Base-by-base conservation (phyloP, 2,329 filamentous ascomycete species). In the Colletotrichum horii region DNA sequence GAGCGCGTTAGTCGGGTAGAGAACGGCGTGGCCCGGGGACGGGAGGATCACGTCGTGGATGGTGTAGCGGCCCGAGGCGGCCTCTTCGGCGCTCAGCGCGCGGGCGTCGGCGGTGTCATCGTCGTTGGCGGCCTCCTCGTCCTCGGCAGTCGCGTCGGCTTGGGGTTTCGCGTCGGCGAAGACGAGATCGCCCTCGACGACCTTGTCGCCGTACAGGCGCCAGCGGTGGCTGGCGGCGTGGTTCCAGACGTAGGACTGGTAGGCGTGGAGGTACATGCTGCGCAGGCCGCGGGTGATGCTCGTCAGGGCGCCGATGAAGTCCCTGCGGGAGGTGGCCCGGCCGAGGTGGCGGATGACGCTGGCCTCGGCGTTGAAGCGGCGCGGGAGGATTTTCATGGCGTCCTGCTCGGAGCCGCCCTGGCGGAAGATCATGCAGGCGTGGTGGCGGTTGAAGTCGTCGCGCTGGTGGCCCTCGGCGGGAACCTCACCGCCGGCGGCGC, bases 191-290 rank as follows among this genome's bases (percentile, higher is more conserved):
- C 97, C 97, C 79, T 94, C 91, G 16, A 98, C 90, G 19, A 98
- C 95, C 70, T 89, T 89, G 75, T 89, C 84, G 66, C 96, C 96
- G 82, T 94, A 94, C 4, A 91, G 86, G 56, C 92, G 91, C 94
- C 95, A 98, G 62, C 97, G 94, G 79, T 94, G 92, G 78, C 94
- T 95, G 3, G 92, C 95, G 15, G 92, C 94, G 78, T 92, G 91
- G 85, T 99, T 99, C 96, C 96, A 99, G 11, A 99, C 93, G 48
- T 96, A 91, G 8, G 95, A 98, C 84, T 99, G 97, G 85, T 98
- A 98, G 7, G 97, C 96, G 83, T 99, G 97, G 19, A 98, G 93
- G 82, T 98, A 99, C 94, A 99, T 98, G 74, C 95, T 91, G 58
- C 96, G 92, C 80, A 98, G 88, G 65, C 94, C 95, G 22, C 96